phyloP scores from a whole-genome alignment of 805 yeast genomes.

The Starmerella kuoi region DNA sequence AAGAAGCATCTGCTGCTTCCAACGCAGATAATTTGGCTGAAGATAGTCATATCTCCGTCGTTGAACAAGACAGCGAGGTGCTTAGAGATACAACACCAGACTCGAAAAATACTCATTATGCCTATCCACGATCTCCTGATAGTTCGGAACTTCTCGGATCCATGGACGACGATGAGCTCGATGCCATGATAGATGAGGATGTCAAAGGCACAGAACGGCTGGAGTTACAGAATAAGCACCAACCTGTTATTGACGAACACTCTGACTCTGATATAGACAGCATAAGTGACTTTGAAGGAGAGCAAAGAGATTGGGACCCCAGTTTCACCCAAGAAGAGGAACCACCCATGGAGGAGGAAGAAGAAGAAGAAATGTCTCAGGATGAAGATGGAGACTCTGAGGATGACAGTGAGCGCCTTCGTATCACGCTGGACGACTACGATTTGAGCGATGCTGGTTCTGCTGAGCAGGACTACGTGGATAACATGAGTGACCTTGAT shows the following conservation, averaged over 20 bases:
- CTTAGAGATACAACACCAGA: no score
- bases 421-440: constrained; percentile 4
- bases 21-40: neutral
- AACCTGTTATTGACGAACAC: neutral
- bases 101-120: no score
- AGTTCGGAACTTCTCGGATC: constrained; percentile 3
- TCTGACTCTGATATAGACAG: neutral
- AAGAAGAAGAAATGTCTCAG: neutral
- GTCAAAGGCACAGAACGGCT: neutral
- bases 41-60: no score
- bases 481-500: constrained; percentile 17
- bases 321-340: no score
- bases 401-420: neutral
- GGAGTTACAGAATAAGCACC: neutral
- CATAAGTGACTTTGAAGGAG: neutral
- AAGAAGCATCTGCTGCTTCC: neutral
- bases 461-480: constrained; percentile 9
- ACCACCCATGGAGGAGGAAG: neutral
- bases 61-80: no score
- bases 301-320: neutral
- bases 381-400: neutral
- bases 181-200: neutral
- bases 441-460: constrained; percentile 1
- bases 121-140: no score
- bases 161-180: constrained; percentile 2